A percentile compares a stretch with the other conserved stretches of the same genome.
These are phyloP conservation scores for Cryomyces antarcticus DNA, from an alignment of 495 filamentous ascomycete species.

Conservation along the genomic window DNA sequence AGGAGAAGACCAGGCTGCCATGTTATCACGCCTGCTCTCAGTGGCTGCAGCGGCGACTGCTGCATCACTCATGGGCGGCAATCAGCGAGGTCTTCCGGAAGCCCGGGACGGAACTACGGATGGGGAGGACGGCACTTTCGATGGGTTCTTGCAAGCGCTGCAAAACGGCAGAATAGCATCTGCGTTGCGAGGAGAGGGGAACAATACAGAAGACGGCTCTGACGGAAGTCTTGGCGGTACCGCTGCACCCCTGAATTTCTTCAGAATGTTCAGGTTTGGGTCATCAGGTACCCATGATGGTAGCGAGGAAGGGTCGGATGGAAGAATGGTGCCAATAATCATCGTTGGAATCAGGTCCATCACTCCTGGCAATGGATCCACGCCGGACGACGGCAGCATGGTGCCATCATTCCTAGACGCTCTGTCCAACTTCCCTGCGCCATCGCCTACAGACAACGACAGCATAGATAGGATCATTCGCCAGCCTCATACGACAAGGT, in stretches of 20 bases:
- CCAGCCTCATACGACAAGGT: constrained; percentile 25
- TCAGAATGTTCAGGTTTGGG: constrained; percentile 27
- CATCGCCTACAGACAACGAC: constrained; percentile 11
- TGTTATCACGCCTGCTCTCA: constrained; percentile 23
- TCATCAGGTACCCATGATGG: constrained; percentile 23
- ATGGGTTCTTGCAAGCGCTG: constrained; percentile 23
- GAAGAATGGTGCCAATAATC: constrained; percentile 44
- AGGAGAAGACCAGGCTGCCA: constrained; percentile 23
- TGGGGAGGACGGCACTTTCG: constrained; percentile 25
- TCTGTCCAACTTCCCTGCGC: constrained; percentile 26
- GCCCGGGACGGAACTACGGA: constrained; percentile 13
- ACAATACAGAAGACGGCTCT: constrained; percentile 8
- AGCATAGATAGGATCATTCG: constrained; percentile 18
- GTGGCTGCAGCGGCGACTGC: constrained; percentile 26
- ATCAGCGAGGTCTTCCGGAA: constrained; percentile 19
- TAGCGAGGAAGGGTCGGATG: constrained; percentile 29
- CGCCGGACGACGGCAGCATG: constrained; percentile 25
- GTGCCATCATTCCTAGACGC: constrained; percentile 40
- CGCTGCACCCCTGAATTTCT: constrained; percentile 23
- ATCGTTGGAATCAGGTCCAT: constrained; percentile 58
- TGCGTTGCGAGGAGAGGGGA: constrained; percentile 17
- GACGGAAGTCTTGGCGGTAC: constrained; percentile 6
- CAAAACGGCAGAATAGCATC: constrained; percentile 25
- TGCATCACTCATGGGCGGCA: constrained; percentile 23
- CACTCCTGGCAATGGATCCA: constrained; percentile 27